Evolutionary conservation across 495 filamentous ascomycete species (phyloP), one percentile per base, ranked within the genome.

Genomic region (Penicillium arizonense): DNA sequence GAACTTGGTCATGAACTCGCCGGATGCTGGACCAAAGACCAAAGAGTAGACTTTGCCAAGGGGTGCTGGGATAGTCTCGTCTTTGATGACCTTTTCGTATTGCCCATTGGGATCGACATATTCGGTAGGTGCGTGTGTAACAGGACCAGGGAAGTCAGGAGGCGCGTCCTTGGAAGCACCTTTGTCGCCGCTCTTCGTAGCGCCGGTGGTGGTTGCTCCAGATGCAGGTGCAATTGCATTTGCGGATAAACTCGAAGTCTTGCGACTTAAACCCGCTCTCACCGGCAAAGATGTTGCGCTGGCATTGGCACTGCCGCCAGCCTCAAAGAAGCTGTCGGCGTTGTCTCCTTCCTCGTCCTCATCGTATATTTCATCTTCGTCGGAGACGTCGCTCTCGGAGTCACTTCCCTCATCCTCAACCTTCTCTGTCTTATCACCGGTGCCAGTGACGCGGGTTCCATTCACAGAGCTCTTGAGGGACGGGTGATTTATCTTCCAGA

Each of bases 401-500:
- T 78, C 81, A 38, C 67, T 83, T 30, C 82, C 62, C 13, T 44
- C 53, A 3, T 61, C 79, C 24, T 88, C 89, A 40, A 85, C 76
- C 70, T 95, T 95, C 59, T 94, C 90, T 4, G 90, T 96, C 69
- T 93, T 93, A 68, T 96, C 91, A 36, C 85, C 87, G 5, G 88
- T 90, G 1, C 88, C 89, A 28, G 87, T 87, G 1, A 97, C 77
- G 18, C 85, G 78, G 30, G 92, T 91, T 8, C 94, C 92, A 55
- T 96, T 96, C 6, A 91, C 75, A 28, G 89, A 91, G 65, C 89
- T 93, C 63, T 91, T 87, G 14, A 99, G 68, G 55, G 87, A 85
- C 6, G 95, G 93, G 64, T 97, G 94, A 30, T 88, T 93, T 36
- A 97, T 86, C 62, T 96, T 96, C 94, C 94, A 99, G 49, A 99